These are phyloP conservation scores for Phylloporus sp. DNA, from an alignment of 768 basidiomycete genomes.

Conservation along the genomic window DNA sequence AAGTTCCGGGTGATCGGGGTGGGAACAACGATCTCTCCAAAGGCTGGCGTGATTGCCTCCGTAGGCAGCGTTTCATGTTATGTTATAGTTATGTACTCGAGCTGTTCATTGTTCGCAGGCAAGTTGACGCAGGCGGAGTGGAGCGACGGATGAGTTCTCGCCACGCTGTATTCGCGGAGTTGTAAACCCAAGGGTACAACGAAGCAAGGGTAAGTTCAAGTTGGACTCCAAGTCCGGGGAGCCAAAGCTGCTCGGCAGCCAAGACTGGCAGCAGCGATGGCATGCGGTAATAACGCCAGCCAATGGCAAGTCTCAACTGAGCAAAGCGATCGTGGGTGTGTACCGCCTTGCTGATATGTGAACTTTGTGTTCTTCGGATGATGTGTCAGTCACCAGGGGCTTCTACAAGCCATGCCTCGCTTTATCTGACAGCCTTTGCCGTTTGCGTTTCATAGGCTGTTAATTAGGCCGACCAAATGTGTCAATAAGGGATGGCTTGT, in stretches of 20 bases:
- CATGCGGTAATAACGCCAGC: conserved; percentile 25
- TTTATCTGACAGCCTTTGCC: conserved; percentile 20
- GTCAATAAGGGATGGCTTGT: conserved; percentile 26
- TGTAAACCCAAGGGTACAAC: conserved; percentile 12
- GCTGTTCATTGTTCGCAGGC: neutral
- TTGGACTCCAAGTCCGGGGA: conserved; percentile 5
- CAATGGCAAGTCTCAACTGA: conserved; percentile 18
- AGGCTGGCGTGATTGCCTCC: neutral
- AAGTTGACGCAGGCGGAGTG: neutral
- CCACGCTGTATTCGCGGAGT: conserved; percentile 33
- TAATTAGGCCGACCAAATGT: conserved; percentile 26
- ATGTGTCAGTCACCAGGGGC: conserved; percentile 21
- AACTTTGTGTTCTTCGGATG: conserved; percentile 17
- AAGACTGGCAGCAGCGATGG: conserved; percentile 1
- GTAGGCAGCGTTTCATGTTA: neutral
- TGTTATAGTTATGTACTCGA: conserved; percentile 19
- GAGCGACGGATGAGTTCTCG: conserved; percentile 5
- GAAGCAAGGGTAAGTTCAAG: neutral
- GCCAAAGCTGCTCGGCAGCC: too few relatives aligned
- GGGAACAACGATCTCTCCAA: conserved; percentile 9
- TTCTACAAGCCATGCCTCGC: conserved; percentile 19
- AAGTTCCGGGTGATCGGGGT: conserved; percentile 11
- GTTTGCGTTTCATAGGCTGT: conserved; percentile 28
- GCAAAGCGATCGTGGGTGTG: conserved; percentile 18
- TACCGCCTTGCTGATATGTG: conserved; percentile 26